A percentile compares a stretch with the other conserved stretches of the same genome.
phyloP scores from a whole-genome alignment of 1,284 basidiomycete genomes.

The Pterula multifida region DNA sequence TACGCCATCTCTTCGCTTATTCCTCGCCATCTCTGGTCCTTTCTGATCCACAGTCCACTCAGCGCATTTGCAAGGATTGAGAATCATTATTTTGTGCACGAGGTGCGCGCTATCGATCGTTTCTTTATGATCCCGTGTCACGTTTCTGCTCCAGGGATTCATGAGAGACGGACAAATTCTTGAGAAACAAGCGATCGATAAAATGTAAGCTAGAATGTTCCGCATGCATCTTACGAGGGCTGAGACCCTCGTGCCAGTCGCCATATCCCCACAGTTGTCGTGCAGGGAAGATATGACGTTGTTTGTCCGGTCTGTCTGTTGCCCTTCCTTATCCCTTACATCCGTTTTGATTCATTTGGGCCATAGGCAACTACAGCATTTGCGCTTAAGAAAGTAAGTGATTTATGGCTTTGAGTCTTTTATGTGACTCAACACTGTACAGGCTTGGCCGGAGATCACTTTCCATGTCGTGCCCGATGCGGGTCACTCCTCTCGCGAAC shows the following conservation, averaged over 20 bases:
- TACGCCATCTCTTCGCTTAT: constrained; percentile 19
- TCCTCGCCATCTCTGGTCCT: not conserved
- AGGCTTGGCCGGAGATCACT: constrained; percentile 73
- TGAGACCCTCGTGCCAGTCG: constrained; percentile 34
- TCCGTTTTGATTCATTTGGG: not conserved
- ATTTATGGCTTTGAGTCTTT: not conserved
- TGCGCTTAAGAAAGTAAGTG: constrained; percentile 54
- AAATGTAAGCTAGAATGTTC: constrained; percentile 49
- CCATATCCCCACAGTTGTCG: constrained; percentile 73
- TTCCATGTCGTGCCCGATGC: constrained; percentile 81
- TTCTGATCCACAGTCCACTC: constrained; percentile 8
- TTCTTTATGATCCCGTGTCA: not conserved
- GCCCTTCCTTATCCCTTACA: not conserved
- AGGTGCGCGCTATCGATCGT: constrained; percentile 24
- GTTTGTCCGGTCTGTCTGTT: constrained; percentile 52
- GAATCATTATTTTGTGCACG: constrained; percentile 85
- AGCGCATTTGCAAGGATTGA: constrained; percentile 87
- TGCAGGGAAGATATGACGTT: constrained; percentile 83
- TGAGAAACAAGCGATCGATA: constrained; percentile 75
- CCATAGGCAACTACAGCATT: constrained; percentile 66
- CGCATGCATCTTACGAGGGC: constrained; percentile 5
- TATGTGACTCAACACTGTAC: constrained; percentile 1
- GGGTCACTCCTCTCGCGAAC: constrained; percentile 80
- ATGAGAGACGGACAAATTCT: constrained; percentile 86
- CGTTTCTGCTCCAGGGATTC: constrained; percentile 39